Percentiles rank a stretch among this genome's conserved stretches.
Evolutionary conservation across 352 stramenopile species (phyloP).

Genomic region (Phytophthora quininea): DNA sequence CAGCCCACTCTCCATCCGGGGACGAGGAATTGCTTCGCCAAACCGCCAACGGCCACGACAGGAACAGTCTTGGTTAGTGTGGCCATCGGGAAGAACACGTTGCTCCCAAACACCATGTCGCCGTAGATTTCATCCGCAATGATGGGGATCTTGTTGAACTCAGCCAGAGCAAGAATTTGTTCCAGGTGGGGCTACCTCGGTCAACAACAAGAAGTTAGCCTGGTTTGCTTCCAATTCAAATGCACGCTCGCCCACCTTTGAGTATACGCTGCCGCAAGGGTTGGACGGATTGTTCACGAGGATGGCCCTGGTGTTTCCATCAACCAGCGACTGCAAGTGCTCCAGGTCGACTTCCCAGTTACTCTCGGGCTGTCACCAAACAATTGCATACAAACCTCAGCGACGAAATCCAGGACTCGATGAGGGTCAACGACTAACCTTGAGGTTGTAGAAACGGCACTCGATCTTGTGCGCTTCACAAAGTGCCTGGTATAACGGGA

Average conservation of each 20-base stretch:
- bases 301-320: constrained; percentile 90
- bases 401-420: neutral
- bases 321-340: constrained; percentile 89
- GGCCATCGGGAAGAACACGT: constrained; percentile 85
- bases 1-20: constrained; percentile 96
- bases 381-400: neutral
- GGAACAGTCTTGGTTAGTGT: constrained; percentile 81
- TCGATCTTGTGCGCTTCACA: constrained; percentile 92
- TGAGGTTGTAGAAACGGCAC: constrained; percentile 91
- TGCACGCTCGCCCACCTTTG: constrained; percentile 48
- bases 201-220: neutral
- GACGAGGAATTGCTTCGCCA: constrained; percentile 97
- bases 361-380: constrained; percentile 58
- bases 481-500: constrained; percentile 96
- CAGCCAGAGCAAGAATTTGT: constrained; percentile 75
- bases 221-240: neutral
- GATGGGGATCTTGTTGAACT: constrained; percentile 91
- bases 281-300: constrained; percentile 97
- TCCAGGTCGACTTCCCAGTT: constrained; percentile 94
- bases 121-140: constrained; percentile 91
- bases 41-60: constrained; percentile 78
- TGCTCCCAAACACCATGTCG: constrained; percentile 80
- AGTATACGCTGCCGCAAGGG: constrained; percentile 95
- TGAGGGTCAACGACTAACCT: constrained; percentile 22
- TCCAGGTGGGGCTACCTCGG: constrained; percentile 56